Evolutionary conservation across 2,329 filamentous ascomycete genomes (phyloP), one percentile per base, ranked within the genome.

Genomic region (Colletotrichum tamarilloi): DNA sequence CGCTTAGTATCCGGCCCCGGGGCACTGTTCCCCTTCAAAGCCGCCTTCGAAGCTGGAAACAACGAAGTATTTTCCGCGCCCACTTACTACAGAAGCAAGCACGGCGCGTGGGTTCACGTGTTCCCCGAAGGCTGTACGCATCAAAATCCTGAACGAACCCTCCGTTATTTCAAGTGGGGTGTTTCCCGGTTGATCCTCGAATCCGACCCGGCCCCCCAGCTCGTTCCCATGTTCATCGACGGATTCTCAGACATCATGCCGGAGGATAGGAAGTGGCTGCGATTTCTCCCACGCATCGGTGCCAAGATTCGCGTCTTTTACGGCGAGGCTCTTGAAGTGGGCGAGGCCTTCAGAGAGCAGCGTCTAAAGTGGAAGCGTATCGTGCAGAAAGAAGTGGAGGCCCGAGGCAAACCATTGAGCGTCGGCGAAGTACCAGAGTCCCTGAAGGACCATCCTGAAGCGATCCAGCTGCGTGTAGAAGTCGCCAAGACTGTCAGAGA

Each of bases 91-190:
- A 82, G 90, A 2, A 88, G 84, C 75, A 92, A 95, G 77, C 91
- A 90, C 58, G 89, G 94, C 81, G 90, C 91, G 57, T 99, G 97
- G 97, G 87, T 99, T 4, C 97, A 99, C 82, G 93, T 98, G 67
- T 98, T 98, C 82, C 97, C 97, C 14, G 97, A 99, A 84, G 97
- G 95, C 60, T 95, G 94, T 82, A 95, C 98, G 58, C 95, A 98
- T 82, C 97, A 99, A 84, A 92, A 95, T 76, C 89, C 93, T 1
- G 86, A 91, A 55, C 91, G 92, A 77, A 91, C 92, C 8, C 92
- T 98, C 87, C 93, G 97, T 35, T 99, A 99, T 84, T 98, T 98
- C 90, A 98, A 98, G 85, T 99, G 97, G 97, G 97, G 97, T 1
- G 88, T 98, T 1, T 95, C 96, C 7, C 91, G 97, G 2, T 88